phyloP scores from a whole-genome alignment of 495 filamentous ascomycete genomes.

The Lasiosphaeris hirsuta region DNA sequence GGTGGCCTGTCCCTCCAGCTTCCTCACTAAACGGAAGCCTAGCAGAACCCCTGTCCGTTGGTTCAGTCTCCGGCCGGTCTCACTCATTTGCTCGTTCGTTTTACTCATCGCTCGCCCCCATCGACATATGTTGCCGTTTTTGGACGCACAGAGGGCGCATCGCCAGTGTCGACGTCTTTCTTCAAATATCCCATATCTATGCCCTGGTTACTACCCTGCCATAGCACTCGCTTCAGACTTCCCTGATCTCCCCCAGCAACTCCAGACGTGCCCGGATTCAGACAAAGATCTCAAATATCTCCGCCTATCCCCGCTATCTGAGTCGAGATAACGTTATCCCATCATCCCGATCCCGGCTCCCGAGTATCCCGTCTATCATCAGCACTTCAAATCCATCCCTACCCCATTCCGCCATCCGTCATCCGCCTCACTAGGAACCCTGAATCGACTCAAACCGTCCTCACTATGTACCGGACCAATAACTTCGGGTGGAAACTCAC shows the following conservation, averaged over 20 bases:
- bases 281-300: neutral
- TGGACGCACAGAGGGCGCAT: neutral
- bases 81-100: neutral
- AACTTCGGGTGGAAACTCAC: slow-evolving; percentile 29
- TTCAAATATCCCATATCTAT: slow-evolving; percentile 13
- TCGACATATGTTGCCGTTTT: slow-evolving; percentile 1
- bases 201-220: neutral
- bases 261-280: neutral
- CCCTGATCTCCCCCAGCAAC: neutral
- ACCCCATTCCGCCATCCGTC: no score
- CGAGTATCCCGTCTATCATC: neutral
- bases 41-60: no score
- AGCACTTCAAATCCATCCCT: slow-evolving; percentile 3
- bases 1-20: neutral
- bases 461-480: slow-evolving; percentile 30
- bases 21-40: no score
- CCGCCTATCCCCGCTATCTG: neutral
- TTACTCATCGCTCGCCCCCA: neutral
- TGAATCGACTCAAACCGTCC: neutral
- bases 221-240: neutral
- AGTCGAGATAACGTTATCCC: neutral
- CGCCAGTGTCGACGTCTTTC: neutral
- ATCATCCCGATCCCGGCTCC: neutral
- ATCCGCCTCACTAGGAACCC: neutral
- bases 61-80: neutral